These are phyloP conservation scores for Chalciporus piperatus DNA, from an alignment of 768 basidiomycete genomes.

Conservation along the genomic window DNA sequence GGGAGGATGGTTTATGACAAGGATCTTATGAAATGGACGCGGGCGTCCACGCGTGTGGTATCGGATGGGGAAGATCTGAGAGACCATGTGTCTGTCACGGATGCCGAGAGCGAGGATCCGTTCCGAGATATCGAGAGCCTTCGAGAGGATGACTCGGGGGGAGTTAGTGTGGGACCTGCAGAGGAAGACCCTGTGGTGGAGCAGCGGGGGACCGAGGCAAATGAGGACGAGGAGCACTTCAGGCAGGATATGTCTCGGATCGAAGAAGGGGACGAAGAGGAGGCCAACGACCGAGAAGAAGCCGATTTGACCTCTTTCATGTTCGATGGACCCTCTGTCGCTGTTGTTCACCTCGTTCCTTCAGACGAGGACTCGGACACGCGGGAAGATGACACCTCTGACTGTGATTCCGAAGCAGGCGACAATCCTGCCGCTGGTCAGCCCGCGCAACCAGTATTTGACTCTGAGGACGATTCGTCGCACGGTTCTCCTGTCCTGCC, in stretches of 20 bases:
- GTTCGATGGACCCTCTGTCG: constrained; percentile 60
- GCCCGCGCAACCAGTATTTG: constrained; percentile 11
- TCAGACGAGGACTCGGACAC: constrained; percentile 27
- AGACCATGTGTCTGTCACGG: constrained; percentile 30
- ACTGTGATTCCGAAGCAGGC: constrained; percentile 28
- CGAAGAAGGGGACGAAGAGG: constrained; percentile 45
- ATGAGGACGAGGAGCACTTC: constrained; percentile 15
- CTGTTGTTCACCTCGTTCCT: constrained; percentile 50
- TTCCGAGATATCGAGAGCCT: constrained; percentile 91
- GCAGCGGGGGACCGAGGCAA: constrained; percentile 10
- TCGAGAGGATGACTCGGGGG: constrained; percentile 54
- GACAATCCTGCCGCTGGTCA: constrained; percentile 14
- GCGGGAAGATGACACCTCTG: constrained; percentile 42
- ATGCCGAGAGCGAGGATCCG: constrained; percentile 76
- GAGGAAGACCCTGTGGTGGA: constrained; percentile 5
- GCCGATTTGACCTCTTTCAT: constrained; percentile 68
- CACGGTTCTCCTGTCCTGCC: constrained; percentile 11
- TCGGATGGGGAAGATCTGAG: constrained; percentile 29
- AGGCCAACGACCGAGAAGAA: constrained; percentile 61
- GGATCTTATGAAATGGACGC: constrained; percentile 83
- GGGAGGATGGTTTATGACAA: constrained; percentile 89
- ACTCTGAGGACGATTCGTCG: constrained; percentile 40
- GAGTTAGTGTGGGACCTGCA: constrained; percentile 9
- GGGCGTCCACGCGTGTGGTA: constrained; percentile 43
- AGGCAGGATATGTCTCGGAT: constrained; percentile 35